Percentiles rank a stretch among this genome's conserved stretches.
phyloP scores from a whole-genome alignment of 805 yeast genomes.

The Kluyveromyces starmeri region DNA sequence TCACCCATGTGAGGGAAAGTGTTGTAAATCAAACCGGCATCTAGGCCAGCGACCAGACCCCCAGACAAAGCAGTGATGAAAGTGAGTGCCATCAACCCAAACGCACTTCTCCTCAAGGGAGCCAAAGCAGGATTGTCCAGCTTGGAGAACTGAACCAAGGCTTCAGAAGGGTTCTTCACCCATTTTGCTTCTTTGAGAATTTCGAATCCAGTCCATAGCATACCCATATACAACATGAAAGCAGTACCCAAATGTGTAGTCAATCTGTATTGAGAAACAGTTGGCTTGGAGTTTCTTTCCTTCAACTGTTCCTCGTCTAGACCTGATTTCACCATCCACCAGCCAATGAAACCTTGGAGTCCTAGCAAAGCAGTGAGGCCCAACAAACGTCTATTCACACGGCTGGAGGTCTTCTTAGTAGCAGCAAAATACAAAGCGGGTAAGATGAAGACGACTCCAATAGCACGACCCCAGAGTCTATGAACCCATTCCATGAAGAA shows the following conservation, averaged over 20 bases:
- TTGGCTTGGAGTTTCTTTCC: constrained; percentile 86
- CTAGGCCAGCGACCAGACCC: constrained; percentile 95
- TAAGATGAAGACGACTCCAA: constrained; percentile 71
- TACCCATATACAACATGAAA: constrained; percentile 75
- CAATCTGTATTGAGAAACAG: constrained; percentile 90
- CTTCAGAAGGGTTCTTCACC: constrained; percentile 53
- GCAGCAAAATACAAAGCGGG: constrained; percentile 81
- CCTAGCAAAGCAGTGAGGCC: constrained; percentile 76
- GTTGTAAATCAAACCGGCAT: constrained; percentile 94
- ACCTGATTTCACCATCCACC: constrained; percentile 99
- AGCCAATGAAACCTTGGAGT: constrained; percentile 90
- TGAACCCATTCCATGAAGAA: constrained; percentile 98
- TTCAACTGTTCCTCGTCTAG: constrained; percentile 69
- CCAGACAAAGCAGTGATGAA: constrained; percentile 94
- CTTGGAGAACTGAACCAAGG: constrained; percentile 44
- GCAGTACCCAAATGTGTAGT: constrained; percentile 95
- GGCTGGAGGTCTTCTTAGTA: constrained; percentile 53
- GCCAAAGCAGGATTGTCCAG: constrained; percentile 54
- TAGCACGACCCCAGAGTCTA: constrained; percentile 82
- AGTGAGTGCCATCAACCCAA: constrained; percentile 55
- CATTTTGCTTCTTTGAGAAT: constrained; percentile 67
- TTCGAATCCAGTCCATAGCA: constrained; percentile 84
- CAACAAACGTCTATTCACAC: constrained; percentile 57
- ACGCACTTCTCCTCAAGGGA: constrained; percentile 46
- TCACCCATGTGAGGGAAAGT: constrained; percentile 97